Evolutionary conservation across 75 land plant species (phyloP).

Genomic region (Picea sitchensis): DNA sequence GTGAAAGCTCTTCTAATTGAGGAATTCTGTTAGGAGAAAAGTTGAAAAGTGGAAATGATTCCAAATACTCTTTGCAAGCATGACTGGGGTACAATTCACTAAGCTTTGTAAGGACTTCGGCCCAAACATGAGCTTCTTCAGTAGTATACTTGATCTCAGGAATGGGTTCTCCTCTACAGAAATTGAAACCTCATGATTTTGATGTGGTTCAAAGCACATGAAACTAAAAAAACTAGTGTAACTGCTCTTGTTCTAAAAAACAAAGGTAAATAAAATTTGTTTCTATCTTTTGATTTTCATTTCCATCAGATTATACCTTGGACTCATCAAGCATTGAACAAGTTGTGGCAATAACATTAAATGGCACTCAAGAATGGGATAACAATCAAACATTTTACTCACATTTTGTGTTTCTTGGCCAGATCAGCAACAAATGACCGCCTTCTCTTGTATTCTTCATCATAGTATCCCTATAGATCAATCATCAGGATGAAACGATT

Average conservation of each 20-base stretch:
- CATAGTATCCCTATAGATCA: conserved; percentile 22
- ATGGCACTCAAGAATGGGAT: too few species aligned
- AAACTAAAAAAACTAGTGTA: neutral
- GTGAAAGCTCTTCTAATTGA: conserved; percentile 27
- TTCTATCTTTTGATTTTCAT: too few species aligned
- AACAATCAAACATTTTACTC: neutral
- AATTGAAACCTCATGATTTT: neutral
- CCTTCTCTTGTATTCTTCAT: conserved; percentile 23
- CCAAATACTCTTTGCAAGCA: conserved; percentile 26
- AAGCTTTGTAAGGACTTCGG: conserved; percentile 16
- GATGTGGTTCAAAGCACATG: neutral
- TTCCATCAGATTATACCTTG: too few species aligned
- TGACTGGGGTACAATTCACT: conserved; percentile 21
- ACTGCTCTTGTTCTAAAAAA: neutral
- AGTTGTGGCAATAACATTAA: too few species aligned
- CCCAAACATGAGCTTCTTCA: conserved; percentile 25
- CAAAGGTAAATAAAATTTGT: too few species aligned
- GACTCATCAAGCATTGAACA: too few species aligned
- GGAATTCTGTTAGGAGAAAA: conserved; percentile 22
- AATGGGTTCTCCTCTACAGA: conserved; percentile 22
- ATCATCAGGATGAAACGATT: too few species aligned
- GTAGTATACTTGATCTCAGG: conserved; percentile 19
- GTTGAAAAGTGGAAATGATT: conserved; percentile 21
- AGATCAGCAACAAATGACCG: conserved; percentile 17
- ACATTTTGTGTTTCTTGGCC: conserved; percentile 22